These are phyloP conservation scores for Gilbertella persicaria DNA, from an alignment of 371 early-diverging fungal species.

Conservation along the genomic window DNA sequence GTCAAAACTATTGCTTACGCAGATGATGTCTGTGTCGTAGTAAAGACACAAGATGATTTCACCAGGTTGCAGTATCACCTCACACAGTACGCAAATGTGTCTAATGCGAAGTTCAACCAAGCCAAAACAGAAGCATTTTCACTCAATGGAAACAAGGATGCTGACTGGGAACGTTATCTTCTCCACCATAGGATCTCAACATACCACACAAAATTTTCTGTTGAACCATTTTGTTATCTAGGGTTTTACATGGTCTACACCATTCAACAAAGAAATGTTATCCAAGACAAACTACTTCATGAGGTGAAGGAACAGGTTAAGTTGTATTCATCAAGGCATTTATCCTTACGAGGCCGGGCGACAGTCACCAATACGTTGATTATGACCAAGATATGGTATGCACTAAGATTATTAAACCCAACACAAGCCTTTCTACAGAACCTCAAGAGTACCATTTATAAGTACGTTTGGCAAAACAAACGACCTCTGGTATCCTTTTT, in stretches of 20 bases:
- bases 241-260: conserved; percentile 4
- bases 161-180: background rate
- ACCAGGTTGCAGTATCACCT: conserved; percentile 6
- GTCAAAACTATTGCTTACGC: too few species aligned
- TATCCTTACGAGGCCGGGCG: background rate
- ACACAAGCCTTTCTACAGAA: too few species aligned
- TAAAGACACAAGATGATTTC: too few species aligned
- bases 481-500: too few species aligned
- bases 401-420: too few species aligned
- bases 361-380: too few species aligned
- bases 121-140: conserved; percentile 15
- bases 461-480: too few species aligned
- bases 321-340: background rate
- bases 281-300: background rate
- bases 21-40: too few species aligned
- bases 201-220: background rate
- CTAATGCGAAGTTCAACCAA: conserved; percentile 19
- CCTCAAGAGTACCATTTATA: too few species aligned
- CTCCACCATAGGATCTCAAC: background rate
- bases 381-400: conserved; percentile 2
- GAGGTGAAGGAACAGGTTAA: background rate
- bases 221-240: background rate
- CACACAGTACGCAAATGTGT: background rate
- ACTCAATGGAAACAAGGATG: background rate
- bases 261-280: background rate